Conservation (phyloP, 1,284 basidiomycete genomes). For the Ganoderma resinaceum region DNA sequence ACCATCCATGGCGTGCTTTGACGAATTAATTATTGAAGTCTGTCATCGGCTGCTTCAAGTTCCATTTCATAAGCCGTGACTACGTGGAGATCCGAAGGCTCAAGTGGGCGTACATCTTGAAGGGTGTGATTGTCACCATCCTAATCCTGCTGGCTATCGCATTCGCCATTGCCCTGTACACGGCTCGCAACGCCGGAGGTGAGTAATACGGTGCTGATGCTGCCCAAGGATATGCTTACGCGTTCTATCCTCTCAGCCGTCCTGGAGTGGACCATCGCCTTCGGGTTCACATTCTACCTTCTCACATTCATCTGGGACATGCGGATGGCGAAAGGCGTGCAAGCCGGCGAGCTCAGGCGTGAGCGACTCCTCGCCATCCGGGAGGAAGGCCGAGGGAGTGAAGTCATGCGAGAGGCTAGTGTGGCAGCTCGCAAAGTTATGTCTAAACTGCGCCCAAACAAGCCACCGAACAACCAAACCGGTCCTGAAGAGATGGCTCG, state of each 20-base stretch:
- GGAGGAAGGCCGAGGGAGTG: constrained; percentile 16
- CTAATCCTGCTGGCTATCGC: constrained; percentile 68
- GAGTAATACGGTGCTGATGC: constrained; percentile 19
- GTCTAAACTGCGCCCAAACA: not conserved
- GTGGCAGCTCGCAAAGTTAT: not conserved
- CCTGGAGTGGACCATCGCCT: constrained; percentile 76
- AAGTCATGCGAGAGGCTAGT: constrained; percentile 15
- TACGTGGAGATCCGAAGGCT: constrained; percentile 55
- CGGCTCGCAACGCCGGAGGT: constrained; percentile 59
- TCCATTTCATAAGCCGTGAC: constrained; percentile 67
- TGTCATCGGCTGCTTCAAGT: constrained; percentile 45
- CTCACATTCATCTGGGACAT: constrained; percentile 32
- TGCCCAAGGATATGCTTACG: not conserved
- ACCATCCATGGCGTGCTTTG: not conserved
- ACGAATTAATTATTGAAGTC: not conserved
- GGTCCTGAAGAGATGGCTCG: not conserved
- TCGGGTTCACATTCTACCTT: constrained; percentile 61
- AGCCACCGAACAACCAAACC: not conserved
- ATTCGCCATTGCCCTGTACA: constrained; percentile 61
- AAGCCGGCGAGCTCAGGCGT: constrained; percentile 26
- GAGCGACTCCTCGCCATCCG: constrained; percentile 24
- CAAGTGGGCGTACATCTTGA: constrained; percentile 63
- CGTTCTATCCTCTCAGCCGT: constrained; percentile 47
- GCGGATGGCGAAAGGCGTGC: constrained; percentile 28
- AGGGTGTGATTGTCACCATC: constrained; percentile 61